These are phyloP conservation scores for Phytophthora rubi DNA, from an alignment of 352 stramenopile genomes.

Conservation along the genomic window DNA sequence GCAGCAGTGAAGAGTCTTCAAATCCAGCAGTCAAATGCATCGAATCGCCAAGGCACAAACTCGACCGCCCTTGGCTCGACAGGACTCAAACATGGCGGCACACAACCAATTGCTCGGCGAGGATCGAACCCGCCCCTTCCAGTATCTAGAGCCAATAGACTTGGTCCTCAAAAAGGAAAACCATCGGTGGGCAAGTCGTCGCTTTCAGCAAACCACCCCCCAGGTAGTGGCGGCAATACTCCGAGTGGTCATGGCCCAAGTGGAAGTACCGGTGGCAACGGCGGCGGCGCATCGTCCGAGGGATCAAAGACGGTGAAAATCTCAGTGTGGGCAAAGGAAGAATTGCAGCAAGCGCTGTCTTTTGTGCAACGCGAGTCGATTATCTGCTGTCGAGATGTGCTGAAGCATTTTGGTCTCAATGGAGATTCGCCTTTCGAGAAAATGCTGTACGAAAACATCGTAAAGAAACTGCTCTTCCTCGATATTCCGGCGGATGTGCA, in stretches of 20 bases:
- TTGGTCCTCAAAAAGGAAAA: constrained; percentile 50
- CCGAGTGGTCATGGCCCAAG: constrained; percentile 11
- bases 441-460: constrained; percentile 77
- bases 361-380: constrained; percentile 78
- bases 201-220: constrained; percentile 16
- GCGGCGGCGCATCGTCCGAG: constrained; percentile 24
- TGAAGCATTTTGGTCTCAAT: constrained; percentile 69
- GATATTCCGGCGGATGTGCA: constrained; percentile 86
- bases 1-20: constrained; percentile 87
- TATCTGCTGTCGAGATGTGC: constrained; percentile 73
- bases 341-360: constrained; percentile 79
- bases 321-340: constrained; percentile 79
- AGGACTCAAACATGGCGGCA: constrained; percentile 54
- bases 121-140: constrained; percentile 35
- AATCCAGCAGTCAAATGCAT: constrained; percentile 73
- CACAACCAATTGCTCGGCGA: constrained; percentile 66
- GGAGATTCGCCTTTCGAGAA: constrained; percentile 78
- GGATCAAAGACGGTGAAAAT: constrained; percentile 66
- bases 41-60: constrained; percentile 41
- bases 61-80: constrained; percentile 41
- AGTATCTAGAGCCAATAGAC: constrained; percentile 35
- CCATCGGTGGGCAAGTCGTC: constrained; percentile 28
- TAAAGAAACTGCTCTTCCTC: constrained; percentile 86
- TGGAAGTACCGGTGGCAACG: constrained; percentile 18
- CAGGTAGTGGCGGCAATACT: constrained; percentile 13